A percentile compares a stretch with the other conserved stretches of the same genome.
These are phyloP conservation scores for Fonsecaea pugnacius DNA, from an alignment of 2,329 filamentous ascomycete species.

Conservation along the genomic window DNA sequence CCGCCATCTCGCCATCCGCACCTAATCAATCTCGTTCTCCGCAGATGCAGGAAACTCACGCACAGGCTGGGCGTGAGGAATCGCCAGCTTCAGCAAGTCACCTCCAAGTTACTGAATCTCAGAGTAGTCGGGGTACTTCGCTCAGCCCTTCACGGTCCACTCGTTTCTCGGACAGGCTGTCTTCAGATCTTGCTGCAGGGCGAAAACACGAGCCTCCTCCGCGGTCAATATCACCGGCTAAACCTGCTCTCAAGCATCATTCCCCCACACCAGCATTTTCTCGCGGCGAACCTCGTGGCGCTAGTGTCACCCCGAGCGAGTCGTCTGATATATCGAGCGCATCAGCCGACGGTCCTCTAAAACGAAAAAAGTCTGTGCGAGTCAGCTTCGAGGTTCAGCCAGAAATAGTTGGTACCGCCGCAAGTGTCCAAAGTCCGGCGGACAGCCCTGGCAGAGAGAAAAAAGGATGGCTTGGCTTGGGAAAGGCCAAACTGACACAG, in stretches of 20 bases:
- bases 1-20: constrained; percentile 11
- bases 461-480: constrained; percentile 44
- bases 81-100: constrained; percentile 7
- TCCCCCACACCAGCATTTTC: constrained; percentile 41
- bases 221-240: constrained; percentile 64
- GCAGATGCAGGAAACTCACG: constrained; percentile 5
- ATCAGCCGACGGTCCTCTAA: constrained; percentile 50
- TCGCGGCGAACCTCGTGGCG: constrained; percentile 26
- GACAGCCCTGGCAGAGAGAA: constrained; percentile 44
- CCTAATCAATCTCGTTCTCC: constrained; percentile 15
- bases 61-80: constrained; percentile 10
- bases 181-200: constrained; percentile 52
- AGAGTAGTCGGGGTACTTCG: constrained; percentile 42
- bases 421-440: constrained; percentile 41
- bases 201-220: constrained; percentile 62
- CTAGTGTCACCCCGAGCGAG: constrained; percentile 53
- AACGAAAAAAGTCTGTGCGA: constrained; percentile 59
- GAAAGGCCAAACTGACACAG: constrained; percentile 42
- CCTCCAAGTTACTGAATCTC: constrained; percentile 25
- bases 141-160: constrained; percentile 61
- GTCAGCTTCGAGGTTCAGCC: constrained; percentile 72
- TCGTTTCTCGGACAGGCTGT: constrained; percentile 60
- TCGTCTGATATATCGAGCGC: constrained; percentile 60
- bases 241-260: constrained; percentile 63
- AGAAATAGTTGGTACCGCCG: constrained; percentile 53